Conservation (phyloP, 441 rosid genomes). For the Gossypium trilobum region DNA sequence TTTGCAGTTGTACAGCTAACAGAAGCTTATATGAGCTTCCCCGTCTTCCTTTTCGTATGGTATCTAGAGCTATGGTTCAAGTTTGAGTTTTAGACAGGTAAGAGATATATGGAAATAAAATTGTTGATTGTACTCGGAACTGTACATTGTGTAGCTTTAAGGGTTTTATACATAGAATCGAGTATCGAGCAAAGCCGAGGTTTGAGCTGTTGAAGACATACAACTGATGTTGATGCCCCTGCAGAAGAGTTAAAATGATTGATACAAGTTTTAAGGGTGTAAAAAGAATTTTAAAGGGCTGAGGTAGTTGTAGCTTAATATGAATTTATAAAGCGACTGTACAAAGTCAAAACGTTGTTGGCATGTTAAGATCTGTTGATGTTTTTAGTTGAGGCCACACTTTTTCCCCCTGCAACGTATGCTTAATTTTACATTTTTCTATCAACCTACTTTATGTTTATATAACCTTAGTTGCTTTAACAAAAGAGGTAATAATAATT, state of each 20-base stretch:
- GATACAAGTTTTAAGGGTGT: constrained; percentile 34
- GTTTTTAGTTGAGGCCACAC: constrained; percentile 29
- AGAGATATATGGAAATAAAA: constrained; percentile 42
- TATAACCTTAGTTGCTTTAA: no score
- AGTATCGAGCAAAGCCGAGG: constrained; percentile 25
- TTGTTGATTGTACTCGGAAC: constrained; percentile 42
- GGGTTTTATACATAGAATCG: constrained; percentile 43
- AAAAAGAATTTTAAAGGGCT: constrained; percentile 22
- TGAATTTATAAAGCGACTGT: constrained; percentile 29
- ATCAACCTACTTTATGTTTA: neutral
- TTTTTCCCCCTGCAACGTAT: constrained; percentile 17
- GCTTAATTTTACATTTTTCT: constrained; percentile 11
- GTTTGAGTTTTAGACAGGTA: constrained; percentile 37
- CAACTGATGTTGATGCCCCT: constrained; percentile 24
- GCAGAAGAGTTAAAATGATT: constrained; percentile 26
- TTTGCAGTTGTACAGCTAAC: constrained; percentile 63
- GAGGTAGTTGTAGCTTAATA: constrained; percentile 25
- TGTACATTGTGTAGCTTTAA: constrained; percentile 74
- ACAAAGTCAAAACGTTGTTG: constrained; percentile 28
- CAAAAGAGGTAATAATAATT: no score
- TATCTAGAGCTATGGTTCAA: constrained; percentile 31
- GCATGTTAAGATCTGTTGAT: constrained; percentile 39
- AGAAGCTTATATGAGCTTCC: constrained; percentile 44
- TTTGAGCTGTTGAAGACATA: constrained; percentile 26
- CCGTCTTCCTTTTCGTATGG: constrained; percentile 17